Base-by-base conservation (phyloP, 768 basidiomycete genomes). In the Tephrocybe sp. region DNA sequence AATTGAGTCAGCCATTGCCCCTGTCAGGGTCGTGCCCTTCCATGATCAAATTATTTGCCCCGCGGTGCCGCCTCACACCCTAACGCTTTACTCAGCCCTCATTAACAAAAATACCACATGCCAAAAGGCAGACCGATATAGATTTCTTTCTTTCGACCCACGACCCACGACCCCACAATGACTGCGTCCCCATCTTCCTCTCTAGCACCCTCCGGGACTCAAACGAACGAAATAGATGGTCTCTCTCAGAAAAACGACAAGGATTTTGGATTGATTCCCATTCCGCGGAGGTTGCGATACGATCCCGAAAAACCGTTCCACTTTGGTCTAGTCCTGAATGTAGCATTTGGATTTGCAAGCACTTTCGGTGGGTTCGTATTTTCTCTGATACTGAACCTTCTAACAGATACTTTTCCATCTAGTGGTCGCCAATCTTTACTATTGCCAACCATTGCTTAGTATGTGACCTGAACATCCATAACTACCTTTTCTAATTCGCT, bases 341-440 rank as follows among this genome's bases (percentile, higher is more conserved):
- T 37, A 6, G n/a, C 36, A 6, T 37, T 37, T 19, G 36, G 36
- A 7, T 37, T 37, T 19, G 44, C 32, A 8, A 45, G 44, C 31
- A 45, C 44, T 7, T 45, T 45, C 21, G 22, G 44, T 45, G 28
- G 24, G 44, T 35, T 7, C 9, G 11, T 4, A 15, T 44, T 12
- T 25, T 4, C 18, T 18, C 16, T 43, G 5, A 9, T 26, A 13
- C 5, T 18, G 9, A 13, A 44, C 7, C 2, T 30, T 27, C 15
- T 6, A 35, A n/a, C 22, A 24, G 22, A 16, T 41, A 26, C 18
- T 44, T 7, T 21, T 15, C n/a, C 9, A 25, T 8, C 28, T n/a
- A 45, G 44, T 34, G 12, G 44, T 45, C 31, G 31, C 44, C 21
- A 45, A 45, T 26, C 32, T 45, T 3, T 45, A 45, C 21, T 45